A percentile compares a stretch with the other conserved stretches of the same genome.
Conservation (phyloP, 2,329 filamentous ascomycete genomes). For the Stagonosporopsis cucurbitacearum region DNA sequence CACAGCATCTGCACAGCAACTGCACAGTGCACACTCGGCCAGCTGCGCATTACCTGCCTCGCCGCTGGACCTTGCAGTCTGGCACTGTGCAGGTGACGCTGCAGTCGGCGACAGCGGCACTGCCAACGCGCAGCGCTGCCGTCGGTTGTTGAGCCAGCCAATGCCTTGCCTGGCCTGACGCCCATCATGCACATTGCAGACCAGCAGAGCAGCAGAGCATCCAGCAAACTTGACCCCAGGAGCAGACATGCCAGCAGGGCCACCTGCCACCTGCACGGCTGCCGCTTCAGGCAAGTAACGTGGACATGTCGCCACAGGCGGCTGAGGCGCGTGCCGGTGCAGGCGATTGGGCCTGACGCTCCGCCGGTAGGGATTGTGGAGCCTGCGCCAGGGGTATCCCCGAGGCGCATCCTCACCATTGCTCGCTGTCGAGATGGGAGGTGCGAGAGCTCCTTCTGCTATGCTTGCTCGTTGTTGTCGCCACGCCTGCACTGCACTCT, state of each 20-base stretch:
- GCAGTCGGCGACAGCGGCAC: constrained; percentile 20
- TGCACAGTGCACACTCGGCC: too few relatives aligned
- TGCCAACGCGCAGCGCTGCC: constrained; percentile 3
- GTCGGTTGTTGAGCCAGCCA: constrained; percentile 15
- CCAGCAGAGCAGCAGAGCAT: too few relatives aligned
- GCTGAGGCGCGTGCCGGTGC: constrained; percentile 12
- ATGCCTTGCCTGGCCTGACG: constrained; percentile 12
- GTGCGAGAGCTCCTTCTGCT: background rate
- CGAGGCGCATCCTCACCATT: constrained; percentile 15
- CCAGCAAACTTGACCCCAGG: too few relatives aligned
- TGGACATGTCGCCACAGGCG: constrained; percentile 12
- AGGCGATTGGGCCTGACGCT: constrained; percentile 12
- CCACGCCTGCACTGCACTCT: background rate
- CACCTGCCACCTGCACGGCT: constrained; percentile 14
- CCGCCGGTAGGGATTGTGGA: constrained; percentile 1
- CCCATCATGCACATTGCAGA: constrained; percentile 11
- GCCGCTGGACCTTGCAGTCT: constrained; percentile 30
- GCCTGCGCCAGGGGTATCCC: constrained; percentile 10
- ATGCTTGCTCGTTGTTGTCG: background rate
- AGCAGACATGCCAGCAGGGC: too few relatives aligned
- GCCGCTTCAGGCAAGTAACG: constrained; percentile 23
- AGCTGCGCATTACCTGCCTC: constrained; percentile 20
- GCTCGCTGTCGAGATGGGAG: constrained; percentile 11
- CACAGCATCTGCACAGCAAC: too few relatives aligned
- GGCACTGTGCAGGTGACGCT: constrained; percentile 25